Conservation (phyloP, 495 filamentous ascomycete genomes). For the Hypoxylon trugodes region DNA sequence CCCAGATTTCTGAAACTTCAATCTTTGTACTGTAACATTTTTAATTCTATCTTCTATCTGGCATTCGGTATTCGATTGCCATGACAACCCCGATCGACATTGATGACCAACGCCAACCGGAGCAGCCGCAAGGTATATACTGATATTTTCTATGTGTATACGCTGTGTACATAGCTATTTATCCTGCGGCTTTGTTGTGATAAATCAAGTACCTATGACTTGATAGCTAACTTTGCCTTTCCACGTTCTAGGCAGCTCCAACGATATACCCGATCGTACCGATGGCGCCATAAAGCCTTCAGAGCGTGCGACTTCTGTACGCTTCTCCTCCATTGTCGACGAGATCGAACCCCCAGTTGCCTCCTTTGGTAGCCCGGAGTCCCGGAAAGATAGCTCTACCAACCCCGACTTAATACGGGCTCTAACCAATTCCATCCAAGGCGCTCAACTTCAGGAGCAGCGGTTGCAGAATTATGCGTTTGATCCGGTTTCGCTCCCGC, state of each 20-base stretch:
- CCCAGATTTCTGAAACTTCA: conserved; percentile 23
- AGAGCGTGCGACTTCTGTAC: conserved; percentile 65
- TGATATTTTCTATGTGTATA: conserved; percentile 15
- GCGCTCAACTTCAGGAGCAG: conserved; percentile 77
- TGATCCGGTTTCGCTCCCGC: conserved; percentile 86
- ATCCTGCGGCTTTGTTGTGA: background rate
- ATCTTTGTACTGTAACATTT: conserved; percentile 5
- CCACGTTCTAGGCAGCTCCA: conserved; percentile 35
- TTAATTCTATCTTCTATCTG: conserved; percentile 17
- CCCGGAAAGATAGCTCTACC: conserved; percentile 52
- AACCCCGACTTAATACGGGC: conserved; percentile 73
- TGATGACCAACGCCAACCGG: conserved; percentile 18
- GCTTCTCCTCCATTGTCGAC: conserved; percentile 77
- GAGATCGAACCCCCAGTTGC: conserved; percentile 71
- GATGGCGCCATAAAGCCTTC: conserved; percentile 36
- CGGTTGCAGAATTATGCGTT: conserved; percentile 87
- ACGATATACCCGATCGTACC: conserved; percentile 33
- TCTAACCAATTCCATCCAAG: conserved; percentile 74
- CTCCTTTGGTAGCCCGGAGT: conserved; percentile 38
- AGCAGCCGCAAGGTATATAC: conserved; percentile 37
- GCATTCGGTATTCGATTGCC: conserved; percentile 27
- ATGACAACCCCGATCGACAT: conserved; percentile 39
- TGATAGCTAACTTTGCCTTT: conserved; percentile 28
- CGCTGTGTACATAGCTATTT: too few species aligned
- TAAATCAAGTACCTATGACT: conserved; percentile 5